Percentiles rank a stretch among this genome's conserved stretches.
Conservation (phyloP, 148 eudicot genomes). For the Gaultheria prostrata region DNA sequence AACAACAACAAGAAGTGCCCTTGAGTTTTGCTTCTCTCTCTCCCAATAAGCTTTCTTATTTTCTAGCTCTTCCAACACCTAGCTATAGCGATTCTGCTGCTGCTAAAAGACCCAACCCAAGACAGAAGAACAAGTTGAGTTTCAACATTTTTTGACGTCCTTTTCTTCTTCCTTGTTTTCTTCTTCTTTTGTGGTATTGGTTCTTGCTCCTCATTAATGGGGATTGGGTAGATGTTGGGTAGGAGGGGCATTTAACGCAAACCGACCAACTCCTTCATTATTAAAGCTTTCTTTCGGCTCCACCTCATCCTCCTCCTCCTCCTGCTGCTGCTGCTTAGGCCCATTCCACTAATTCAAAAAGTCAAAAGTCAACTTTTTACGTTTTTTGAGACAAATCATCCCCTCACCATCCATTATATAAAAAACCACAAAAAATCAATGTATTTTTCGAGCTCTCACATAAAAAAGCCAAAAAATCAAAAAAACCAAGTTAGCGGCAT, state of each 20-base stretch:
- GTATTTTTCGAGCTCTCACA: no score
- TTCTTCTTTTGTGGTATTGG: no score
- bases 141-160: neutral
- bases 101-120: neutral
- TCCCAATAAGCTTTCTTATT: neutral
- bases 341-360: no score
- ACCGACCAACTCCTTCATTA: neutral
- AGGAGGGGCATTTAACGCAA: neutral
- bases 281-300: neutral
- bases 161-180: neutral
- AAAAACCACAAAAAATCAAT: no score
- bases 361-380: no score
- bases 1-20: neutral
- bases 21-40: neutral
- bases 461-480: no score
- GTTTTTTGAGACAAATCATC: no score
- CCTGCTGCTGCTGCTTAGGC: no score
- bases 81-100: neutral
- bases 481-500: no score
- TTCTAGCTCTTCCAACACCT: neutral
- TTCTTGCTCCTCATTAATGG: constrained; percentile 5
- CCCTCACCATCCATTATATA: no score
- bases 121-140: neutral
- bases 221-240: neutral
- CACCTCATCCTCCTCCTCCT: neutral